These are phyloP conservation scores for Rhizopogon parksii DNA, from an alignment of 1,284 basidiomycete species.

Conservation along the genomic window DNA sequence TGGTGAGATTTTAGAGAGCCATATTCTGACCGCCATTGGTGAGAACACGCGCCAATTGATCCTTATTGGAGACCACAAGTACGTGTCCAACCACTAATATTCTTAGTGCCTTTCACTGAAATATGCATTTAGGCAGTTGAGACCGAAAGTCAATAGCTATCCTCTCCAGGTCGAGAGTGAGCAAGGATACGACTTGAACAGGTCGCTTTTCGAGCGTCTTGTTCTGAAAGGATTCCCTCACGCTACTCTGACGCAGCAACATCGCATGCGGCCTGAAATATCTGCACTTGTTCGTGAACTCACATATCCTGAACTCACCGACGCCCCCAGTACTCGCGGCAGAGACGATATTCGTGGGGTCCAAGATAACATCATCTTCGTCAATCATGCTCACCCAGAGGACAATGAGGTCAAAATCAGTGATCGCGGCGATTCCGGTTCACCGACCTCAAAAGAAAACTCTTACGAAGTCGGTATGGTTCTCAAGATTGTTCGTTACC, in stretches of 20 bases:
- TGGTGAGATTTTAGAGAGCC: conserved; percentile 56
- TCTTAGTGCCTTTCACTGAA: conserved; percentile 1
- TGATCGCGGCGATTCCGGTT: conserved; percentile 35
- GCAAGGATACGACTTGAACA: conserved; percentile 50
- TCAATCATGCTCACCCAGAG: conserved; percentile 47
- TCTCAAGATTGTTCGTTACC: conserved; percentile 50
- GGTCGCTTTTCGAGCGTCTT: conserved; percentile 54
- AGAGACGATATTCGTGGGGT: conserved; percentile 45
- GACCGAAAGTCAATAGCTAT: conserved; percentile 57
- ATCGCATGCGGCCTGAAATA: conserved; percentile 61
- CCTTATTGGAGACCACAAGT: conserved; percentile 61
- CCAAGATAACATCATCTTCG: conserved; percentile 46
- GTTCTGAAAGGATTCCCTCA: conserved; percentile 53
- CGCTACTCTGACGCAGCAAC: conserved; percentile 41
- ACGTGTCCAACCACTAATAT: conserved; percentile 1
- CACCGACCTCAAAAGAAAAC: conserved; percentile 49
- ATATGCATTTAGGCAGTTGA: conserved; percentile 40
- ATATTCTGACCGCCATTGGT: conserved; percentile 47
- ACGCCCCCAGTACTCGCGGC: conserved; percentile 39
- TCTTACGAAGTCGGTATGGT: conserved; percentile 48
- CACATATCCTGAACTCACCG: conserved; percentile 55
- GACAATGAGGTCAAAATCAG: conserved; percentile 32
- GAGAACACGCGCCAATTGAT: conserved; percentile 40
- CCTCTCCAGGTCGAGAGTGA: conserved; percentile 51
- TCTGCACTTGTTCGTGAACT: conserved; percentile 45